Evolutionary conservation across 257 asterid genomes (phyloP), one percentile per base, ranked within the genome.

Genomic region (Rhazya stricta): DNA sequence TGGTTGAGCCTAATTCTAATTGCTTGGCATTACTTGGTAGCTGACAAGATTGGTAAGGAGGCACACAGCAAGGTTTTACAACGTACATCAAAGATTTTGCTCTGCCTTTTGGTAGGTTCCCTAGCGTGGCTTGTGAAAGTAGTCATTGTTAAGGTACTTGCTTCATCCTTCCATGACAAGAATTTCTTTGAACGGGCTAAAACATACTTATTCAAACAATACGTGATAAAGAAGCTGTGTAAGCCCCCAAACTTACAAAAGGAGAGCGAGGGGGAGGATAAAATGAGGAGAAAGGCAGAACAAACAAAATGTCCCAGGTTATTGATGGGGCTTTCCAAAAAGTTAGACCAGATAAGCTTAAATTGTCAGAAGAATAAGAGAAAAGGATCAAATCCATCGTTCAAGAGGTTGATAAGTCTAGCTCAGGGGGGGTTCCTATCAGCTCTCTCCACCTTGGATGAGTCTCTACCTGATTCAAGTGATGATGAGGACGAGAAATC

Each of bases 21-120:
- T 34, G 74, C 74, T 1, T 84, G 88, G 88, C 83, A 69, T 25
- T 68, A 30, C 39, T 67, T 81, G 41, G 69, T 84, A 16, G 83
- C 78, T 48, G 37, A 81, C 62, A 79, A 74, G 72, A 80, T 81
- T 18, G 78, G 53, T 42, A 51, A 46, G 42, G 34, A 65, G 56
- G 70, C 76, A 4, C n/a, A 46, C 19, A 41, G 69, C 39, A 65
- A 65, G 69, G 37, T 71, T 45, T 61, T 78, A 51, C 43, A 58
- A 2, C 29, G 29, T n/a, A 67, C 74, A 43, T 75, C 75, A 0
- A 82, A 78, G 46, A n/a, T 72, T 72, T 32, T 72, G 79, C 63
- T 78, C 30, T 78, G 83, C 63, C 75, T 79, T 1, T 43, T 82
- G 10, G 63, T 67, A 11, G 83, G 78, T 9, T 71, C 85, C 6